These are phyloP conservation scores for Phialophora chinensis DNA, from an alignment of 2,329 filamentous ascomycete species.

Conservation along the genomic window DNA sequence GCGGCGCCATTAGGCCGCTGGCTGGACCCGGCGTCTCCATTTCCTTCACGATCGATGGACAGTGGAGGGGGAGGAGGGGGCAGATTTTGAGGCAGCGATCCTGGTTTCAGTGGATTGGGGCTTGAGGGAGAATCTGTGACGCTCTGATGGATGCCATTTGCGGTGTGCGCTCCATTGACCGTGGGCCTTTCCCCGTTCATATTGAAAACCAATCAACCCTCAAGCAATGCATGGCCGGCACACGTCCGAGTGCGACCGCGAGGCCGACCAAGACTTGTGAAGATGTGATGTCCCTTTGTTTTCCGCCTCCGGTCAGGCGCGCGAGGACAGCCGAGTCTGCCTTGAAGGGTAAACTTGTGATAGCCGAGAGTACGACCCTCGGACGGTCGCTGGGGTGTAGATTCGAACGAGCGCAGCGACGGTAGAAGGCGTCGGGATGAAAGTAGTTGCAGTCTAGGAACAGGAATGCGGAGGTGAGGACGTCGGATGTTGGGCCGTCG, in stretches of 20 bases:
- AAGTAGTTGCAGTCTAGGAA: background rate
- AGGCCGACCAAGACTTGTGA: constrained; percentile 19
- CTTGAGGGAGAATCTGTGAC: constrained; percentile 13
- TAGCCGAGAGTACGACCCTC: background rate
- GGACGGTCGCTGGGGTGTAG: background rate
- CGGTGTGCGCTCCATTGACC: constrained; percentile 33
- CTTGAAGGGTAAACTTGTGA: background rate
- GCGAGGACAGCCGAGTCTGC: background rate
- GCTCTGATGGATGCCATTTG: constrained; percentile 31
- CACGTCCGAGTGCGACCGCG: constrained; percentile 24
- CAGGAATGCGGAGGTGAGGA: background rate
- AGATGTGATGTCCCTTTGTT: constrained; percentile 5
- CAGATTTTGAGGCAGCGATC: background rate
- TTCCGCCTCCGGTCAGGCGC: constrained; percentile 5
- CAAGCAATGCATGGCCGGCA: constrained; percentile 37
- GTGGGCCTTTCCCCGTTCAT: constrained; percentile 38
- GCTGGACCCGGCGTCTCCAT: constrained; percentile 22
- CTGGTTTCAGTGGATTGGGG: constrained; percentile 21
- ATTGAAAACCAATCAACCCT: constrained; percentile 33
- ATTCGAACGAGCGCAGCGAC: background rate
- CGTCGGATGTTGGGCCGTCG: background rate
- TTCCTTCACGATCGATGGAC: constrained; percentile 15
- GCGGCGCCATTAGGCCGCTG: constrained; percentile 9
- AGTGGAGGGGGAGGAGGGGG: constrained; percentile 9
- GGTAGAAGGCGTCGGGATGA: background rate